Conservation (phyloP, 768 basidiomycete species). For the Mycena olivaceomarginata region DNA sequence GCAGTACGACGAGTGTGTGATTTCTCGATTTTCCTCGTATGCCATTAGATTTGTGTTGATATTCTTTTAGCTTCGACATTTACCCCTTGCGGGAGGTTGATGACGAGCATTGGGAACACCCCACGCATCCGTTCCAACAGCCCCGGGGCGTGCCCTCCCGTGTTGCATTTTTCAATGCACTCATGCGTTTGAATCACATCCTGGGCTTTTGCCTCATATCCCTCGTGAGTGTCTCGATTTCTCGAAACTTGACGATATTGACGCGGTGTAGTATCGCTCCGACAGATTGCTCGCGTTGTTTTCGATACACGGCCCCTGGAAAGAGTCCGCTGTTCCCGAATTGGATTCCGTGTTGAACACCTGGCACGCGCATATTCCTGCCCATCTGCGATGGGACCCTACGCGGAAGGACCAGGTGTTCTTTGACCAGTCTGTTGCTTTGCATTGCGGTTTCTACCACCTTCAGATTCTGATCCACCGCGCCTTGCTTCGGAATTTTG, state of each 20-base stretch:
- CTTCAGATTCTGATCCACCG: constrained; percentile 87
- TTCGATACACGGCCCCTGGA: constrained; percentile 70
- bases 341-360: constrained; percentile 85
- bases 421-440: constrained; percentile 74
- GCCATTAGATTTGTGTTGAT: not conserved
- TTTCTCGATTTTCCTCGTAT: too few species aligned
- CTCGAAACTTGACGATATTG: too few species aligned
- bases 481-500: constrained; percentile 80
- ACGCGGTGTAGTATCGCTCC: constrained; percentile 71
- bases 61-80: constrained; percentile 74
- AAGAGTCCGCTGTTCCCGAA: constrained; percentile 80
- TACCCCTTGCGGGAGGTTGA: constrained; percentile 77
- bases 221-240: constrained; percentile 59
- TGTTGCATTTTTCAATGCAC: constrained; percentile 73
- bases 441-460: constrained; percentile 67
- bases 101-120: constrained; percentile 68
- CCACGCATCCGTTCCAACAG: constrained; percentile 75
- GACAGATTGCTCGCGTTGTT: constrained; percentile 73
- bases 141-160: constrained; percentile 73
- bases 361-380: constrained; percentile 63
- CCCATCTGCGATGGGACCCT: constrained; percentile 70
- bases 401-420: constrained; percentile 58
- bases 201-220: constrained; percentile 74
- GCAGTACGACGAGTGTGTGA: constrained; percentile 15
- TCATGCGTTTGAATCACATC: constrained; percentile 75